A percentile compares a stretch with the other conserved stretches of the same genome.
Evolutionary conservation across 2,329 filamentous ascomycete genomes (phyloP).

Genomic region (Davidsoniella australis): DNA sequence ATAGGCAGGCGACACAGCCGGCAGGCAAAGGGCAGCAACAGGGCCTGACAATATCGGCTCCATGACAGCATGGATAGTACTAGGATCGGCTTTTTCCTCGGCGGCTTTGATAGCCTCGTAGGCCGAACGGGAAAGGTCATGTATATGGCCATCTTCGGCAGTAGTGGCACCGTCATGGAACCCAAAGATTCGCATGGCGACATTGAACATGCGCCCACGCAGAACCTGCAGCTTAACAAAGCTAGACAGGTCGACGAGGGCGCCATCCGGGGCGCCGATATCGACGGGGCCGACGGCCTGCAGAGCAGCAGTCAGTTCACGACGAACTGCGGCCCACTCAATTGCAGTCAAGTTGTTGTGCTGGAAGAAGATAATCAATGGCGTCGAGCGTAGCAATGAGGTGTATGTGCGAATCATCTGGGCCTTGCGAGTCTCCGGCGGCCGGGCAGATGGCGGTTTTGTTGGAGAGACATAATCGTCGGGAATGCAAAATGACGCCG

Average conservation of each 20-base stretch:
- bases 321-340: slow-evolving; percentile 35
- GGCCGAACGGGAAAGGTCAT: slow-evolving; percentile 38
- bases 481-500: slow-evolving; percentile 21
- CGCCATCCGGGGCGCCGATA: slow-evolving; percentile 18
- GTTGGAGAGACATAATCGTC: slow-evolving; percentile 41
- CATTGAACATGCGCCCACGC: slow-evolving; percentile 74
- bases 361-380: slow-evolving; percentile 69
- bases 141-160: slow-evolving; percentile 18
- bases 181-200: slow-evolving; percentile 71
- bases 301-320: slow-evolving; percentile 28
- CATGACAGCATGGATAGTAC: slow-evolving; percentile 37
- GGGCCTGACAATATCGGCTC: slow-evolving; percentile 67
- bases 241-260: slow-evolving; percentile 33
- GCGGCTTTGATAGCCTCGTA: slow-evolving; percentile 29
- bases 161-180: slow-evolving; percentile 46
- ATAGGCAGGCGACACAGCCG: slow-evolving; percentile 66
- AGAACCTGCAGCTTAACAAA: slow-evolving; percentile 65
- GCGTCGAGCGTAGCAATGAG: slow-evolving; percentile 69
- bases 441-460: slow-evolving; percentile 77
- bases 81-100: slow-evolving; percentile 20
- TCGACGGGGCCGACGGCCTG: slow-evolving; percentile 19
- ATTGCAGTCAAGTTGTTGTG: slow-evolving; percentile 52
- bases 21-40: slow-evolving; percentile 63
- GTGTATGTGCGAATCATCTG: slow-evolving; percentile 78
- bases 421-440: slow-evolving; percentile 72